Base-by-base conservation (phyloP, 805 yeast genomes). In the Helenozyma baotianmanensis region DNA sequence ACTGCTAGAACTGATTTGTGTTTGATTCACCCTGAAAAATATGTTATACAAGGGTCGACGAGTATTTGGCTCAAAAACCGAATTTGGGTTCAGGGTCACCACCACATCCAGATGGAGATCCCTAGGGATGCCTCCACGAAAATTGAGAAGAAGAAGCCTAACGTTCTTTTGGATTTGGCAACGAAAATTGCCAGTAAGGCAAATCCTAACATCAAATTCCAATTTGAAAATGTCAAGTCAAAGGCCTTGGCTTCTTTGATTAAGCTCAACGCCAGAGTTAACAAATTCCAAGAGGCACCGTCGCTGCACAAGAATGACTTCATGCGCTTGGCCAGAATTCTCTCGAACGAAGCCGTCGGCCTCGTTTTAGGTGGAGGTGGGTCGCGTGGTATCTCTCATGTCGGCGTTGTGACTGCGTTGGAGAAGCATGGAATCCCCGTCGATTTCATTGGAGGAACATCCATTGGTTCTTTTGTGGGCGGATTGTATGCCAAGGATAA, bases 351-450 rank as follows among this genome's bases (percentile, higher is more conserved):
- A 53, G 96, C 96, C 0, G 84, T 92, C 25, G 98, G 97, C 0
- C 64, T 92, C 13, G 97, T 90, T 5, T 65, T 90, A 3, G 98
- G 98, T 6, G 98, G 98, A 10, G 98, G 98, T 25, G 98, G 98
- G 26, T 96, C 97, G 0, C 70, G 97, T 46, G 98, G 98, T 1
- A 70, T 90, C 10, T 76, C 96, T 10, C 98, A 90, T 54, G 69
- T 90, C 25, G 98, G 98, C 3, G 81, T 92, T 3, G 74, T 90
- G n/a, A 76, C 78, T 31, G 96, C 97, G 0, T 61, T 90, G 8
- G 97, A 90, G 54, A 94, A 85, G 42, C 78, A 79, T 35, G 97
- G 97, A 0, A 83, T 90, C 10, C 98, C 98, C 0, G 80, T 92
- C 23, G 98, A 90, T 59, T 65, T 89, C 40, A 76, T 90, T 31